Percentiles rank a stretch among this genome's conserved stretches.
Conservation (phyloP, 768 basidiomycete species). For the Royoungia palumana region DNA sequence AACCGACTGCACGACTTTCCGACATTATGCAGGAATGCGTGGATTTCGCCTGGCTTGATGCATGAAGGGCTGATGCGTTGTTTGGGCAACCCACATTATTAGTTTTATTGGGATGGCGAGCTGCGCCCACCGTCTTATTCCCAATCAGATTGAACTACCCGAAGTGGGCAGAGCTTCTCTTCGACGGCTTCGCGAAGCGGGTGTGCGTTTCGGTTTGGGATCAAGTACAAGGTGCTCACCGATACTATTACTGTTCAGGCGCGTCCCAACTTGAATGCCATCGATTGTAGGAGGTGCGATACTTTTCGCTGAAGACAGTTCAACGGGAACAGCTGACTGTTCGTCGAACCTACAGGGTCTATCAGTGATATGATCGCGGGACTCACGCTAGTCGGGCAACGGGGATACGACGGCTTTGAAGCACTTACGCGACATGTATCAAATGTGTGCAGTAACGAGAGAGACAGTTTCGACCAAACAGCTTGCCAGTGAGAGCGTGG, state of each 20-base stretch:
- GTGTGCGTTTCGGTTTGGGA: constrained; percentile 72
- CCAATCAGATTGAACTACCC: constrained; percentile 60
- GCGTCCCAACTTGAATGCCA: constrained; percentile 21
- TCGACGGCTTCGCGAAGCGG: constrained; percentile 84
- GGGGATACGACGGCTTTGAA: constrained; percentile 72
- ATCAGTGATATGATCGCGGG: constrained; percentile 54
- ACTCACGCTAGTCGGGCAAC: constrained; percentile 48
- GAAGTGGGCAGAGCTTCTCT: constrained; percentile 72
- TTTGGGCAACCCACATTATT: constrained; percentile 66
- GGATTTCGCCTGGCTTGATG: neutral
- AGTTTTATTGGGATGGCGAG: constrained; percentile 59
- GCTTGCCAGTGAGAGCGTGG: too few relatives aligned
- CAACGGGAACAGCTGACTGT: constrained; percentile 50
- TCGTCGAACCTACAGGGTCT: constrained; percentile 61
- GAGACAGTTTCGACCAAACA: too few relatives aligned
- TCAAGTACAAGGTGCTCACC: constrained; percentile 59
- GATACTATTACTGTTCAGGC: constrained; percentile 65
- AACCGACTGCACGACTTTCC: too few relatives aligned
- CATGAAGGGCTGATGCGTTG: neutral
- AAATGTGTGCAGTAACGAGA: constrained; percentile 48
- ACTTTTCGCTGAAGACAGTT: too few relatives aligned
- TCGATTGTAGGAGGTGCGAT: too few relatives aligned
- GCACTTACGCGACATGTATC: constrained; percentile 62
- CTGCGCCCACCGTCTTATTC: constrained; percentile 72
- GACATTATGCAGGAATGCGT: constrained; percentile 64